Evolutionary conservation across 1,284 basidiomycete genomes (phyloP), one percentile per base, ranked within the genome.

Genomic region (Ceratobasidium sp.): DNA sequence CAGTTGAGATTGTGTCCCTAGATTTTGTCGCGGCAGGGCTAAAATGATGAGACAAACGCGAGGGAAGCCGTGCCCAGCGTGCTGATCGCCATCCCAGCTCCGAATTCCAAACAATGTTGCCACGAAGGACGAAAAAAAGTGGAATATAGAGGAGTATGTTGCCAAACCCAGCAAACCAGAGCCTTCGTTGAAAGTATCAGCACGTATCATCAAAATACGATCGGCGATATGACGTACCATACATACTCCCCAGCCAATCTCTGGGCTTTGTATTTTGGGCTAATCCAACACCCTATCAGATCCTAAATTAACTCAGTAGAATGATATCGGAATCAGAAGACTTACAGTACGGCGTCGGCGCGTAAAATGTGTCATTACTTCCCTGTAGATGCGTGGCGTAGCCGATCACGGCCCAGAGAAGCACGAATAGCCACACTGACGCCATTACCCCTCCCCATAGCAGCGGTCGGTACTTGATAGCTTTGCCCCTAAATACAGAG

Each of bases 341-440:
- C 67, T 64, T 44, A 65, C 75, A 76, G 62, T 74, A 77, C 19
- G 75, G 73, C 1, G 73, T 73, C 3, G 75, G 76, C 14, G 69
- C 71, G n/a, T 76, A 77, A 51, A 76, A 78, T 22, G 60, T 54
- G 15, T 64, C 57, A 33, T 71, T 60, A 5, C 62, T 47, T 17
- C 29, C 50, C n/a, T 64, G 47, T 17, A 29, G 62, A 29, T 64
- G 62, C 15, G 48, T 74, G 8, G 51, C 24, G 5, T 62, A 66
- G 8, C 76, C 75, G 8, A 78, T 56, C 17, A 69, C 62, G 2
- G 78, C 60, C 51, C 75, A 76, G 3, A 77, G 45, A n/a, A 76
- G 33, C 9, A 75, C 69, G 65, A 76, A 78, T 27, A 72, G 27
- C 76, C 76, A 77, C 17, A 78, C 75, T 22, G 29, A 4, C 2